A percentile compares a stretch with the other conserved stretches of the same genome.
Evolutionary conservation across 768 basidiomycete genomes (phyloP).

Genomic region (Coprinopsis sp.): DNA sequence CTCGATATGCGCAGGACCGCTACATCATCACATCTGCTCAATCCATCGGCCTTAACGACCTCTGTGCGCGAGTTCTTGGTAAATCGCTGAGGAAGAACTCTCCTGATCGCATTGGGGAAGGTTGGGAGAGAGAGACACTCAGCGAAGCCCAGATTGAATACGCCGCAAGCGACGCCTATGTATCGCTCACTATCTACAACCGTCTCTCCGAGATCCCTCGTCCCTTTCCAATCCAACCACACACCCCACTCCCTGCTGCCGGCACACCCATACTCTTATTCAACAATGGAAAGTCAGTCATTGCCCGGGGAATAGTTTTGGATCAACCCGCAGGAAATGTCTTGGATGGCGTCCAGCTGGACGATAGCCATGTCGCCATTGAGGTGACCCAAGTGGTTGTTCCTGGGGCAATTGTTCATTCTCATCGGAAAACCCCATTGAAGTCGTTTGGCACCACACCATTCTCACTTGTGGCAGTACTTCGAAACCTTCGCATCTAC

Average conservation of each 20-base stretch:
- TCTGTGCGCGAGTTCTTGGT: conserved; percentile 22
- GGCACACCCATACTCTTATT: conserved; percentile 1
- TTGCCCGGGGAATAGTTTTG: background rate
- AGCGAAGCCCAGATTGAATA: too few species aligned
- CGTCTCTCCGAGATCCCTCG: too few species aligned
- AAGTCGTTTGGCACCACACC: conserved; percentile 13
- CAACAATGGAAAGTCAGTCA: conserved; percentile 2
- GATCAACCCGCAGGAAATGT: background rate
- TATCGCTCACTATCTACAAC: conserved; percentile 15
- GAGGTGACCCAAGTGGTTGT: conserved; percentile 12
- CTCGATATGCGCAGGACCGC: conserved; percentile 21
- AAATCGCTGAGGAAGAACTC: conserved; percentile 15
- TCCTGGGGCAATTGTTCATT: conserved; percentile 16
- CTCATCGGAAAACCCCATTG: conserved; percentile 11
- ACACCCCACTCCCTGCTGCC: background rate
- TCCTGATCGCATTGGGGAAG: too few species aligned
- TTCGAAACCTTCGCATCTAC: conserved; percentile 6
- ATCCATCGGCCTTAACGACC: conserved; percentile 22
- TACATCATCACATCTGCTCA: conserved; percentile 11
- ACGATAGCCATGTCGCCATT: conserved; percentile 6
- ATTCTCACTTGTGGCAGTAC: conserved; percentile 12
- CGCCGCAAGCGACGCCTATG: conserved; percentile 12
- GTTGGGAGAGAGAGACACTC: too few species aligned
- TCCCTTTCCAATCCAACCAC: background rate
- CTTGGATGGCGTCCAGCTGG: background rate